phyloP scores from a whole-genome alignment of 2,329 filamentous ascomycete genomes.

The Dendrostoma leiphaemia region DNA sequence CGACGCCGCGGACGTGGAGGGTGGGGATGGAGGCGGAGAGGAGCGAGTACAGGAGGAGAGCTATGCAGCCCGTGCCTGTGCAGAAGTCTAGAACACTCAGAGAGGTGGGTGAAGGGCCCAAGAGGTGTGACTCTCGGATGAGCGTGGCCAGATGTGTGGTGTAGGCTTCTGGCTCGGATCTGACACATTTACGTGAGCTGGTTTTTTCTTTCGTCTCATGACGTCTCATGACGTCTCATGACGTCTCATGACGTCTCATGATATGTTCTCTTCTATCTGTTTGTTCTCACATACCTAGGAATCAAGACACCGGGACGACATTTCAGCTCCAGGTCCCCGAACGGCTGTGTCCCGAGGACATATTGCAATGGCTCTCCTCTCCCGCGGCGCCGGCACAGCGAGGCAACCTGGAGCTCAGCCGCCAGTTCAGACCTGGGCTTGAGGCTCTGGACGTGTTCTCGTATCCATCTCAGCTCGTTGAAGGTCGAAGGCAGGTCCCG shows the following conservation, averaged over 20 bases:
- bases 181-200: constrained; percentile 23
- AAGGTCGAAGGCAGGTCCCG: constrained; percentile 60
- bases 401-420: constrained; percentile 25
- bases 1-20: constrained; percentile 65
- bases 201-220: background rate
- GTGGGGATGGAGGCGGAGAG: constrained; percentile 32
- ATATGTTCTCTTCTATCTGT: background rate
- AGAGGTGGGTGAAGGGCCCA: constrained; percentile 1
- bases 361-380: constrained; percentile 82
- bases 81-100: constrained; percentile 80
- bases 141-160: constrained; percentile 52
- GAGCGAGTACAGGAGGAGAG: constrained; percentile 69
- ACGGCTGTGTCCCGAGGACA: constrained; percentile 82
- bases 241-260: background rate
- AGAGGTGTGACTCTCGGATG: constrained; percentile 27
- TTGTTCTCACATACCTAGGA: constrained; percentile 56
- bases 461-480: constrained; percentile 73
- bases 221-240: background rate
- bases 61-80: constrained; percentile 88
- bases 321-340: constrained; percentile 76
- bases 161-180: constrained; percentile 70
- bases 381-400: constrained; percentile 48
- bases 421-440: background rate
- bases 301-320: constrained; percentile 81
- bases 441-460: constrained; percentile 47